Evolutionary conservation across 129 eudicot genomes (phyloP), one percentile per base, ranked within the genome.

Genomic region (Pseudognaphalium luteoalbum): DNA sequence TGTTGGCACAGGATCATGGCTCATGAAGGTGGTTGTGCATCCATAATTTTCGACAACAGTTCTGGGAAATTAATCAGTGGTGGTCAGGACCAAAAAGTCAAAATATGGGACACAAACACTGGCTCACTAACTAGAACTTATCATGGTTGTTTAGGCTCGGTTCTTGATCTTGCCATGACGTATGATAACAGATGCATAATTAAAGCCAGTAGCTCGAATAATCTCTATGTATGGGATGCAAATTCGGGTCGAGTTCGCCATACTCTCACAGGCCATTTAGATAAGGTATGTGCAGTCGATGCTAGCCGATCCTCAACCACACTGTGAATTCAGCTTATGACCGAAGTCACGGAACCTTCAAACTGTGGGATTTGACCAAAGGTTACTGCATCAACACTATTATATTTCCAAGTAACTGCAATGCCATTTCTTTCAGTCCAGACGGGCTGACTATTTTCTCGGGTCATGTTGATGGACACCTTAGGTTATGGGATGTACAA

Each of bases 251-350:
- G 97, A 70, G 75, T 91, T 29, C 84, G 87, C 12, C 97, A 91
- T 62, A 86, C 94, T 11, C 91, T 91, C 14, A 91, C 91, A 9
- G 97, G 97, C 33, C 97, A 91, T 68, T 42, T 71, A 16, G 97
- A 88, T 63, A 91, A 88, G 81, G 95, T 91, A 11, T 86, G 95
- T 81, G 95, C 95, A 0, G 97, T 88, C 1, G 97, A 91, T 51
- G 87, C 79, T 16, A 88, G 88, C 86, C 80, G 79, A 77, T 79
- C 83, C 54, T 91, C 97, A 12, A 89, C 29, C 57, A 83, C 79
- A 82, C 85, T 34, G 95, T 84, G 15, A 92, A 96, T 68, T 88
- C 97, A 15, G 89, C 91, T n/a, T 92, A 89, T 72, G 97, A 92
- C 47, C 89, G 91, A 0, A 87, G n/a, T n/a, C n/a, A n/a, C n/a